Base-by-base conservation (phyloP, 1,284 basidiomycete genomes). In the Tilletia walkeri region DNA sequence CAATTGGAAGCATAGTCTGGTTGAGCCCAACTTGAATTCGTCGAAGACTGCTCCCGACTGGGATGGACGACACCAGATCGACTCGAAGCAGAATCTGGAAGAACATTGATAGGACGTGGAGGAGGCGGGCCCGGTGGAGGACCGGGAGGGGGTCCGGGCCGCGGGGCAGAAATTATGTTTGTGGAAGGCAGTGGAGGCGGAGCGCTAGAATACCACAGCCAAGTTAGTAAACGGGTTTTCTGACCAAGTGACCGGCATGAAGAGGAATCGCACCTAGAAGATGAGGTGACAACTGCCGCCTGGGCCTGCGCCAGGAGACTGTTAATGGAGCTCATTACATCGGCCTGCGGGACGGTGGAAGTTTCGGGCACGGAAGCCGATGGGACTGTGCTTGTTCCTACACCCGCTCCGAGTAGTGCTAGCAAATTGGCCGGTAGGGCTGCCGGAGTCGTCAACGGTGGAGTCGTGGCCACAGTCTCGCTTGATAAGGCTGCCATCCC, bases 321-420 rank as follows among this genome's bases (percentile, higher is more conserved):
- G 36, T 41, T 63, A 38, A 63, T 38, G 3, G 59, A 63, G 16
- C 59, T 63, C 59, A 63, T 63, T 7, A 41, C 59, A 20, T 63
- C 59, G 16, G 30, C 9, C 34, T 41, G 36, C 9, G 59, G 3
- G 7, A 18, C 14, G 4, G n/a, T 16, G 3, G 38, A 16, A 36
- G 34, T 0, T 5, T 16, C 59, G 38, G 59, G 12, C 9, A 34
- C 34, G 30, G 59, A 14, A 3, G 34, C n/a, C 6, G 59, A 41
- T 4, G 59, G 4, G n/a, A 12, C 9, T 18, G 56, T 36, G 18
- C 50, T 53, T 56, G 54, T 20, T 34, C 34, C 54, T 24, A 34
- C 20, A 4, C 36, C 59, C 9, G 34, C 59, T 6, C 59, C 59
- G 12, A 63, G 38, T n/a, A 63, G 20, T 16, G 59, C 59, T 39